Base-by-base conservation (phyloP, 129 eudicot genomes). In the Rutidosis leptorrhynchoides region DNA sequence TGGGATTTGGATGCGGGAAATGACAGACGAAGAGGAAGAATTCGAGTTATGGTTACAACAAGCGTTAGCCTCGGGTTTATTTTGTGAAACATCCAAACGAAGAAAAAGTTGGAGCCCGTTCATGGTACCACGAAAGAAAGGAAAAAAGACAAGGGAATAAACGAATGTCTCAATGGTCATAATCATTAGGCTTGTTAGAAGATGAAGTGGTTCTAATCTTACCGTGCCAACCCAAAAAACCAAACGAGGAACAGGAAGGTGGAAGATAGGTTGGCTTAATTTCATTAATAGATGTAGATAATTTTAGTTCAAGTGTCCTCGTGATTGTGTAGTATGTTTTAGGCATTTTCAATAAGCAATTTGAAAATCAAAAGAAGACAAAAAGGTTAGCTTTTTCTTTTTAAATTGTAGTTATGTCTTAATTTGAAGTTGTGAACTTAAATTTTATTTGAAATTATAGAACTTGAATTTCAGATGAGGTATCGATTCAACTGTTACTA, bases 81-180 rank as follows among this genome's bases (percentile, higher is more conserved):
- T 40, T 40, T 40, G 46, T 11, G 46, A 40, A 40, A 40, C 46
- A 2, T 40, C 46, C 46, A 40, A 40, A 12, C 89, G 95, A 62
- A 79, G 93, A 74, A 92, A 92, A 77, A 92, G 86, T 71, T 92
- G 99, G 99, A 89, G 88, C 58, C 99, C 96, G 2, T 93, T 93
- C 81, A 93, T 86, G 74, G 71, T 93, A 64, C 76, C 85, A 11
- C 95, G 79, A 53, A 93, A 80, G 71, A 89, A 85, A 58, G 58
- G 73, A 19, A 90, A n/a, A 82, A 80, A 84, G 81, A 49, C 95
- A 84, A 43, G 86, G 96, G 96, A 68, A 64, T 53, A n/a, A n/a
- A n/a, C 80, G 77, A 29, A 72, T 72, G 70, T 60, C 77, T 12
- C 64, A 45, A 24, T 69, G 56, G 29, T 26, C 49, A 5, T n/a